Percentiles rank a stretch among this genome's conserved stretches.
Evolutionary conservation across 2,329 filamentous ascomycete species (phyloP).

Genomic region (Apiospora arundinis): DNA sequence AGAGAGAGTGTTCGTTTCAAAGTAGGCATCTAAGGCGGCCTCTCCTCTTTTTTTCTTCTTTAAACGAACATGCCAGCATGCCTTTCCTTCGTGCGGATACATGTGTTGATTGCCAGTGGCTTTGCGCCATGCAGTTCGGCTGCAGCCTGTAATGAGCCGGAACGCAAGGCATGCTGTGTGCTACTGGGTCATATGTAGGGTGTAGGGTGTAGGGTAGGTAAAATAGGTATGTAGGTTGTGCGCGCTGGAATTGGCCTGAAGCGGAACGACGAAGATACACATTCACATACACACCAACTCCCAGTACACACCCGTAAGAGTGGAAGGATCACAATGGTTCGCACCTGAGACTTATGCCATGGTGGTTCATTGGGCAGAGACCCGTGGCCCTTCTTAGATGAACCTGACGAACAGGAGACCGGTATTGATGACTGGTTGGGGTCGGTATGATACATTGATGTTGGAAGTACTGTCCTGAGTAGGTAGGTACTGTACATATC

Average conservation of each 20-base stretch:
- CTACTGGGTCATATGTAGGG: not conserved
- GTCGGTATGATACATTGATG: not conserved
- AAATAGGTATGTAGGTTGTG: not conserved
- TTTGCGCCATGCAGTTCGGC: constrained; percentile 1
- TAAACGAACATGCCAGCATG: not conserved
- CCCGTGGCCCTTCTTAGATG: not conserved
- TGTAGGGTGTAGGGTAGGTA: not conserved
- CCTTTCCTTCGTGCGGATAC: not conserved
- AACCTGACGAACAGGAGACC: not conserved
- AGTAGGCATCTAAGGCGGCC: not conserved
- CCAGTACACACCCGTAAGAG: not conserved
- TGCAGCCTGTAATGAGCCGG: constrained; percentile 16
- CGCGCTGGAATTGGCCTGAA: constrained; percentile 9
- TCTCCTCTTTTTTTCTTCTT: constrained; percentile 11
- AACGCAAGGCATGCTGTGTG: not conserved
- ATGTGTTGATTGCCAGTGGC: constrained; percentile 4
- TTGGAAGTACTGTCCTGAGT: not conserved
- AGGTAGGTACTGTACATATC: no score
- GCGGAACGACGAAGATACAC: not conserved
- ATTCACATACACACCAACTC: no score
- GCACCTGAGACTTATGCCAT: not conserved
- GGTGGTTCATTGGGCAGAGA: not conserved
- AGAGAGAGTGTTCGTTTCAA: constrained; percentile 12
- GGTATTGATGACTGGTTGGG: not conserved
- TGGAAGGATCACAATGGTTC: constrained; percentile 6